A percentile compares a stretch with the other conserved stretches of the same genome.
These are phyloP conservation scores for Centaurea solstitialis DNA, from an alignment of 129 eudicot genomes.

Conservation along the genomic window DNA sequence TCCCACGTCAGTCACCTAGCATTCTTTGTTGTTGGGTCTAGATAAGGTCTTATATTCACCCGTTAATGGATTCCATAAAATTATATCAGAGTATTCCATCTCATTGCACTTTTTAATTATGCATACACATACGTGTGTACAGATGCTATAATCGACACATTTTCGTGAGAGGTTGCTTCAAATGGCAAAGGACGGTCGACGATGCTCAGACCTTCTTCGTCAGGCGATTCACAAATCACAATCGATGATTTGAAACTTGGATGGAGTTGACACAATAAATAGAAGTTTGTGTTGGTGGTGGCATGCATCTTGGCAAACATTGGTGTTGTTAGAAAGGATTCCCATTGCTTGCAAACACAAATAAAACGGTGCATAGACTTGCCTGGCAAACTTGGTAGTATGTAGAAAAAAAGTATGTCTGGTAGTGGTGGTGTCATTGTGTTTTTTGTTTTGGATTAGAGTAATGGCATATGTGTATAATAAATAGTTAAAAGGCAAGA, in stretches of 20 bases:
- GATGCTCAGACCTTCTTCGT: not conserved
- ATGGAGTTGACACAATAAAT: not conserved
- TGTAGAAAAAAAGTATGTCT: not conserved
- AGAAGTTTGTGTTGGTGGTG: not conserved
- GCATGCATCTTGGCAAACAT: not conserved
- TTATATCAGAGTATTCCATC: not conserved
- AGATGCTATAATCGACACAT: not conserved
- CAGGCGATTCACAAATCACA: no score
- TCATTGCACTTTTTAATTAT: not conserved
- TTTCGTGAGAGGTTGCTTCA: not conserved
- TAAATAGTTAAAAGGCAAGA: no score
- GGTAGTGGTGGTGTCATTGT: not conserved
- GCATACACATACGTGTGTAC: not conserved
- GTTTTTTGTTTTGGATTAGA: not conserved
- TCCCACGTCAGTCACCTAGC: not conserved
- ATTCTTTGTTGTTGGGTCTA: not conserved
- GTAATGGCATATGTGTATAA: not conserved
- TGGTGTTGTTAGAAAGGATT: not conserved
- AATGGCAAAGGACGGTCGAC: not conserved
- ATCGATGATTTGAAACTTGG: not conserved
- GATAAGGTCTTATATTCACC: not conserved
- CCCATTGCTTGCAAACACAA: not conserved
- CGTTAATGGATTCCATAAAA: not conserved
- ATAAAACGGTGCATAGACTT: not conserved
- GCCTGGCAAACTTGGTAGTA: not conserved